Percentiles rank a stretch among this genome's conserved stretches.
phyloP scores from a whole-genome alignment of 78 protist species.

The Dictyostelium purpureum region DNA sequence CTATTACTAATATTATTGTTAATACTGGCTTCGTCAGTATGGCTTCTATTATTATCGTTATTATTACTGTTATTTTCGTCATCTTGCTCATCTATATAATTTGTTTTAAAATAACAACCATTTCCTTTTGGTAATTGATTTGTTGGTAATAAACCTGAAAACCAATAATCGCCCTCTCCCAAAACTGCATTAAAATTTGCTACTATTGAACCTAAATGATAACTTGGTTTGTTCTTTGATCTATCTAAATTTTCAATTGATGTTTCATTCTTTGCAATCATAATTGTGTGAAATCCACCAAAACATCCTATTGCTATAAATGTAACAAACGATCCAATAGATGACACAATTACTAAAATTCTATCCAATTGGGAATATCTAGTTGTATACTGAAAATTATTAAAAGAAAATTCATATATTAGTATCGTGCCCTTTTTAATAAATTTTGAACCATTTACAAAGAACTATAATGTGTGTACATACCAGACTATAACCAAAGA shows the following conservation, averaged over 20 bases:
- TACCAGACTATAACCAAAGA: background rate
- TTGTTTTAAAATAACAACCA: conserved; percentile 36
- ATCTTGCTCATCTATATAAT: background rate
- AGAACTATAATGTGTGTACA: background rate
- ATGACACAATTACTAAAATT: conserved; percentile 39
- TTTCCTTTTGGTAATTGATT: background rate
- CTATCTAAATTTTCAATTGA: conserved; percentile 54
- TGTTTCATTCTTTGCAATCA: conserved; percentile 59
- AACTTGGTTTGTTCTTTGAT: conserved; percentile 2
- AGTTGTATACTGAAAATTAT: background rate
- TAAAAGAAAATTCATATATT: background rate
- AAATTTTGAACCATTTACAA: background rate
- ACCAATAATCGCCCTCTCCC: conserved; percentile 53
- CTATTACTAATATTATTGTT: background rate
- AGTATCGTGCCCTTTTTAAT: background rate
- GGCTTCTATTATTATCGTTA: background rate
- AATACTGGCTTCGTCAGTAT: background rate
- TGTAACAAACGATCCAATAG: background rate
- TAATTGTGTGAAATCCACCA: conserved; percentile 34
- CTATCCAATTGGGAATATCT: conserved; percentile 12
- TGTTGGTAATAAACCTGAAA: conserved; percentile 26
- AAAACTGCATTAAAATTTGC: background rate
- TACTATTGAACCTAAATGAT: conserved; percentile 18
- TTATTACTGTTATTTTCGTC: background rate
- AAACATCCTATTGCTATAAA: conserved; percentile 25